Percentiles rank a stretch among this genome's conserved stretches.
Evolutionary conservation across 2,329 filamentous ascomycete species (phyloP).

Genomic region (Aurifilum marmelostoma): DNA sequence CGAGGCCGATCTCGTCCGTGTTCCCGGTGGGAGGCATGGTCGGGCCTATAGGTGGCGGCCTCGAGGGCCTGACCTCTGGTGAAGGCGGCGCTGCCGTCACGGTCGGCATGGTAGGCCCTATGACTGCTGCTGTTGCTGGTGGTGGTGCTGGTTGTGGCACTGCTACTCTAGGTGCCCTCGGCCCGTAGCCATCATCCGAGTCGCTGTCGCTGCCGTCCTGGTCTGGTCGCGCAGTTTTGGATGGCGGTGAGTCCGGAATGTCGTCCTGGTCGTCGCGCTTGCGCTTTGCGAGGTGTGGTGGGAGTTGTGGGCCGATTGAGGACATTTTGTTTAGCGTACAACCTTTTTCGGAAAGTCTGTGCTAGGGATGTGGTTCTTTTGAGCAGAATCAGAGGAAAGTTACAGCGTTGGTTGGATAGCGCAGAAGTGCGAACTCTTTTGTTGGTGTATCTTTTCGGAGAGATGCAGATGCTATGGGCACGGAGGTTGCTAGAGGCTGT

Average conservation of each 20-base stretch:
- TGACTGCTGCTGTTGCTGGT: neutral
- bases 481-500: neutral
- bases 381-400: neutral
- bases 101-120: neutral
- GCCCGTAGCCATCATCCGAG: constrained; percentile 49
- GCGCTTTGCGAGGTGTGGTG: constrained; percentile 67
- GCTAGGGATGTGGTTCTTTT: neutral
- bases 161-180: constrained; percentile 37
- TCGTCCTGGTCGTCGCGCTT: constrained; percentile 56
- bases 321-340: constrained; percentile 52
- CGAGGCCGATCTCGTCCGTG: constrained; percentile 43
- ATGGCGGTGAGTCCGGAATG: constrained; percentile 44
- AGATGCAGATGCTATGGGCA: constrained; percentile 4
- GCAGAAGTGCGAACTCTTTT: neutral
- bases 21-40: constrained; percentile 34
- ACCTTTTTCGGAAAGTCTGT: neutral
- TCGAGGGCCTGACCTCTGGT: constrained; percentile 7
- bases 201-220: constrained; percentile 43
- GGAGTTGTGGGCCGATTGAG: constrained; percentile 71
- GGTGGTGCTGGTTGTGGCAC: constrained; percentile 17
- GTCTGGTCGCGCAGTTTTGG: constrained; percentile 55
- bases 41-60: constrained; percentile 36
- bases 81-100: neutral
- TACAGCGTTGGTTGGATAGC: neutral
- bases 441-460: constrained; percentile 1